These are phyloP conservation scores for Trichoderma simmonsii DNA, from an alignment of 2,329 filamentous ascomycete genomes.

Conservation along the genomic window DNA sequence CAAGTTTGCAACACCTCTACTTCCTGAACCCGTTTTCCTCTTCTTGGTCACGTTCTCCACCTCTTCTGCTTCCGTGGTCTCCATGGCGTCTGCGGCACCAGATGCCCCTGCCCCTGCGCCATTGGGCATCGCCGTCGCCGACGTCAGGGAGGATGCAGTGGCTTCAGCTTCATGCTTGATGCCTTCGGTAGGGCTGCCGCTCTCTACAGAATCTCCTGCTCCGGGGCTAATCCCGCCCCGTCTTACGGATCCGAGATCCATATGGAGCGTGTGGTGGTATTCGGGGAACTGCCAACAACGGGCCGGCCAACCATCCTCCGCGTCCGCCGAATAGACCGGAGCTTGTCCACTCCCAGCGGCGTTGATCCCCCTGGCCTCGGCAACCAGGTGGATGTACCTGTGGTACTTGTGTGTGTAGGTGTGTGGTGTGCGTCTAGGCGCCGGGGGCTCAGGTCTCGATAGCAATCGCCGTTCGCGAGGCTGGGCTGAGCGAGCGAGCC, in stretches of 20 bases:
- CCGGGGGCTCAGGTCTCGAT: background rate
- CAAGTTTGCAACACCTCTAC: slow-evolving; percentile 57
- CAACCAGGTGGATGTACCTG: background rate
- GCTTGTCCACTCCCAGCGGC: background rate
- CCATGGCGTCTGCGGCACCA: slow-evolving; percentile 1
- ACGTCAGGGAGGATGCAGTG: background rate
- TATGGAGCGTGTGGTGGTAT: slow-evolving; percentile 9
- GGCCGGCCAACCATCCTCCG: slow-evolving; percentile 1
- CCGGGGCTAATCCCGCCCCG: slow-evolving; percentile 14
- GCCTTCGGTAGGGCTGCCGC: background rate
- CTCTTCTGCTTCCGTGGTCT: slow-evolving; percentile 5
- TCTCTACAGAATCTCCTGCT: slow-evolving; percentile 7
- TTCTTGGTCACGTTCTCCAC: slow-evolving; percentile 30
- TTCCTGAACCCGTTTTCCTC: slow-evolving; percentile 44
- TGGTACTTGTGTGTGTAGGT: background rate
- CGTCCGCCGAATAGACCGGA: slow-evolving; percentile 1
- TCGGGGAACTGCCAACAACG: background rate
- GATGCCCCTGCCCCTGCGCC: background rate
- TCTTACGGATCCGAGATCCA: slow-evolving; percentile 10
- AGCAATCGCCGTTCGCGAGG: background rate
- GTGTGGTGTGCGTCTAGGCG: background rate
- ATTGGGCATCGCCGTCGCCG: background rate
- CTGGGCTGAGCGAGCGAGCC: slow-evolving; percentile 1
- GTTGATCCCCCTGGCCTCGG: background rate
- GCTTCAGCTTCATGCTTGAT: slow-evolving; percentile 1